Conservation (phyloP, 495 filamentous ascomycete species). For the Hypoxylon intermedium region DNA sequence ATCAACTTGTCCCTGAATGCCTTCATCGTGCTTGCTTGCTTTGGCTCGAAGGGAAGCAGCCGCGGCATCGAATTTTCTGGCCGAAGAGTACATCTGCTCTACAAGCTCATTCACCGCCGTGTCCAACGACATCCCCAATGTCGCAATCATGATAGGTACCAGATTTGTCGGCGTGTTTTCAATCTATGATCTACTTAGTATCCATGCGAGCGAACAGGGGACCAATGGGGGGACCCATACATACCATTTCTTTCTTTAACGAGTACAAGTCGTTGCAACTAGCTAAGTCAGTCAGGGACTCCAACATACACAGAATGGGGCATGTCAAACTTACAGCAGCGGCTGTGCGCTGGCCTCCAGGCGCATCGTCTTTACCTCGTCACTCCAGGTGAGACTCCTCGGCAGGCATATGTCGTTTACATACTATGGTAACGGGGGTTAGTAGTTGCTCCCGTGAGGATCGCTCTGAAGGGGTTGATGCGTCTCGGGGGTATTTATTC, state of each 20-base stretch:
- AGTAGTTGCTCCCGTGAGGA: no score
- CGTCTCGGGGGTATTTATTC: no score
- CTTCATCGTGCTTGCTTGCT: neutral
- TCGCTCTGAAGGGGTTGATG: no score
- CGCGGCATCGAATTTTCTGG: neutral
- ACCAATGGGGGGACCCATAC: neutral
- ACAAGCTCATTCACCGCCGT: conserved; percentile 2
- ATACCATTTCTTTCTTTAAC: conserved; percentile 16
- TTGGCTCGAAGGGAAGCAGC: conserved; percentile 9
- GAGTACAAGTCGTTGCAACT: conserved; percentile 17
- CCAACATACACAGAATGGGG: neutral
- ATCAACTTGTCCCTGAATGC: neutral
- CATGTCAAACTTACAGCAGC: conserved; percentile 1
- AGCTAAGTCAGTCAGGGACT: neutral
- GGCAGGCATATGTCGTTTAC: conserved; percentile 11
- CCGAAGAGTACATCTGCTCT: conserved; percentile 10
- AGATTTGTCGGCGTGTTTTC: conserved; percentile 11
- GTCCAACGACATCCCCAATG: neutral
- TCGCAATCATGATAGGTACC: conserved; percentile 7
- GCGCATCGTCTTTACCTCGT: conserved; percentile 6
- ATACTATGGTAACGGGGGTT: no score
- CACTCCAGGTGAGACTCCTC: neutral
- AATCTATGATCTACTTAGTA: conserved; percentile 1
- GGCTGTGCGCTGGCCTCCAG: conserved; percentile 3
- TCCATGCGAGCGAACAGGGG: neutral